Conservation (phyloP, 2,329 filamentous ascomycete genomes). For the Colletotrichum coccodes region DNA sequence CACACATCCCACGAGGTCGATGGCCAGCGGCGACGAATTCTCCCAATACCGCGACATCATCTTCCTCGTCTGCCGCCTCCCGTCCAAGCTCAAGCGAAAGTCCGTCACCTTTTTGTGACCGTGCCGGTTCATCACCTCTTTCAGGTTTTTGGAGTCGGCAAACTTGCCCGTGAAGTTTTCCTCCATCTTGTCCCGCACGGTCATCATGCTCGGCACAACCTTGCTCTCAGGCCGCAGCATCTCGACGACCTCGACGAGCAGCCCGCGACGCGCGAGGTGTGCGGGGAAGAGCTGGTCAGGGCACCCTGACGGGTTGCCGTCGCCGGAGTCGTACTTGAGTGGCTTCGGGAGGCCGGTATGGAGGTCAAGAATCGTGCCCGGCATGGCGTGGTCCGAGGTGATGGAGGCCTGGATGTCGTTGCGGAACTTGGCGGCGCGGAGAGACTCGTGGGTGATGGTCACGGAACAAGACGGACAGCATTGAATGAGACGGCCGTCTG, state of each 20-base stretch:
- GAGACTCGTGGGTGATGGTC: conserved; percentile 61
- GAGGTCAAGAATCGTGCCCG: conserved; percentile 66
- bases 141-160: conserved; percentile 19
- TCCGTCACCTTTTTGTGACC: conserved; percentile 17
- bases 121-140: conserved; percentile 11
- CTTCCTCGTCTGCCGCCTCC: conserved; percentile 45
- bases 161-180: conserved; percentile 31
- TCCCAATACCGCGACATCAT: conserved; percentile 56
- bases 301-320: neutral
- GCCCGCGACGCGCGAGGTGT: conserved; percentile 21
- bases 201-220: conserved; percentile 9
- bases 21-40: conserved; percentile 47
- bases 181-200: conserved; percentile 17
- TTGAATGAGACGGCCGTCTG: conserved; percentile 58
- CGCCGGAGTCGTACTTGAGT: neutral
- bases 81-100: conserved; percentile 32
- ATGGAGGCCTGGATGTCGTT: conserved; percentile 61
- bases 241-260: conserved; percentile 15
- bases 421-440: conserved; percentile 68
- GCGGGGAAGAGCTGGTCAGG: conserved; percentile 30
- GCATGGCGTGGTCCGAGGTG: conserved; percentile 58
- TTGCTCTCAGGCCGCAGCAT: neutral
- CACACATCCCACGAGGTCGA: conserved; percentile 52
- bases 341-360: conserved; percentile 47
- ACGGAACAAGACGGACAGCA: conserved; percentile 58